Percentiles rank a stretch among this genome's conserved stretches.
Evolutionary conservation across 441 rosid species (phyloP).

Genomic region (Aquilaria agallochum): DNA sequence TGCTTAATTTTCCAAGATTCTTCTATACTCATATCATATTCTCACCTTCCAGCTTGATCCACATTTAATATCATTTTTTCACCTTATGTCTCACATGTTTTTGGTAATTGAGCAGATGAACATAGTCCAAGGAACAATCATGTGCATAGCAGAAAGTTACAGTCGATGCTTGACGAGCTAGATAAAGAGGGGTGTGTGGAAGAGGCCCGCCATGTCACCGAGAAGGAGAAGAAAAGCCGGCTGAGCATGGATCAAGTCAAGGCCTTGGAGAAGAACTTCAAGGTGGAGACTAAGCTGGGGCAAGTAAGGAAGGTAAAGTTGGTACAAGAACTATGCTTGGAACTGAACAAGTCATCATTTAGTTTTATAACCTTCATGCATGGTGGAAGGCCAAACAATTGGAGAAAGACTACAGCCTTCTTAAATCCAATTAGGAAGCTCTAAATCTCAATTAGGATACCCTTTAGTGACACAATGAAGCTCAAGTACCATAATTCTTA

Average conservation of each 20-base stretch:
- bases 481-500: slow-evolving; percentile 41
- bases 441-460: slow-evolving; percentile 52
- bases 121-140: slow-evolving; percentile 51
- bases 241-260: slow-evolving; percentile 81
- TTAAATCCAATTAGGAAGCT: slow-evolving; percentile 60
- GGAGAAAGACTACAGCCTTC: slow-evolving; percentile 74
- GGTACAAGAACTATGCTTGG: slow-evolving; percentile 83
- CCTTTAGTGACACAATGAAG: slow-evolving; percentile 70
- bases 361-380: slow-evolving; percentile 98
- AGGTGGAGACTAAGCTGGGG: slow-evolving; percentile 93
- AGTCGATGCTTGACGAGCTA: slow-evolving; percentile 66
- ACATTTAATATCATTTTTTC: not conserved
- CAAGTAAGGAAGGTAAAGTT: slow-evolving; percentile 88
- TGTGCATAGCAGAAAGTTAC: slow-evolving; percentile 50
- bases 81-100: slow-evolving; percentile 5
- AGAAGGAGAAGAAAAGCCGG: slow-evolving; percentile 87
- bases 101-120: slow-evolving; percentile 45
- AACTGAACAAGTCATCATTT: slow-evolving; percentile 86
- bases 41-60: not conserved
- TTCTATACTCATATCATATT: slow-evolving; percentile 13
- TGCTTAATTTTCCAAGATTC: not conserved
- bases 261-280: slow-evolving; percentile 95
- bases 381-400: slow-evolving; percentile 95
- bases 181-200: slow-evolving; percentile 69
- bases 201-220: slow-evolving; percentile 45